Evolutionary conservation across 805 yeast genomes (phyloP).

Genomic region (Pichia ethanolica): DNA sequence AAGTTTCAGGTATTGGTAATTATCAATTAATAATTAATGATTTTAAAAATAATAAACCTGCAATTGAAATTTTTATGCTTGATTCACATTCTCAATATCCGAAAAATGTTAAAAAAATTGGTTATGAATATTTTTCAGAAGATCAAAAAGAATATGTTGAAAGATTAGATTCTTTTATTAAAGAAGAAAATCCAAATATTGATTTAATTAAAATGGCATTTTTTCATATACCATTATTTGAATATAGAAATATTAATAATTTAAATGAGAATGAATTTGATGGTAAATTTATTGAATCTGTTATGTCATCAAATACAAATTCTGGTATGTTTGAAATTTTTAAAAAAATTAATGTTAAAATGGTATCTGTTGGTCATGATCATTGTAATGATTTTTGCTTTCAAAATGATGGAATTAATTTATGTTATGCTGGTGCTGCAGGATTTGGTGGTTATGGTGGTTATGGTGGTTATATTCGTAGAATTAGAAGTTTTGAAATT

Average conservation of each 20-base stretch:
- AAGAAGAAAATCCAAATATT: conserved; percentile 41
- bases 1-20: conserved; percentile 79
- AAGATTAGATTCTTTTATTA: conserved; percentile 6
- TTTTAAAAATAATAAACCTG: conserved; percentile 26
- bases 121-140: conserved; percentile 74
- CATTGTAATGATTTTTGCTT: conserved; percentile 92
- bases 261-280: conserved; percentile 26
- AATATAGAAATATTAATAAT: conserved; percentile 34
- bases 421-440: conserved; percentile 89
- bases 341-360: conserved; percentile 60
- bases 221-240: conserved; percentile 91
- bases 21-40: conserved; percentile 45
- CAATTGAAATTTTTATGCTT: conserved; percentile 61
- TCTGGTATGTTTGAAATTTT: conserved; percentile 57
- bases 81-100: conserved; percentile 78
- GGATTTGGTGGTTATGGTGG: conserved; percentile 98
- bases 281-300: conserved; percentile 64
- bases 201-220: conserved; percentile 55
- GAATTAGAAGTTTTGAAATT: conserved; percentile 66
- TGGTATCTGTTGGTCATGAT: conserved; percentile 85
- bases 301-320: conserved; percentile 71
- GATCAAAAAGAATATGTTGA: conserved; percentile 19
- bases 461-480: conserved; percentile 77
- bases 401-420: conserved; percentile 49
- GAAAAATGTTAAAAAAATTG: conserved; percentile 52